A percentile compares a stretch with the other conserved stretches of the same genome.
Conservation (phyloP, 73 alveolate species). For the Paramecium bursaria region DNA sequence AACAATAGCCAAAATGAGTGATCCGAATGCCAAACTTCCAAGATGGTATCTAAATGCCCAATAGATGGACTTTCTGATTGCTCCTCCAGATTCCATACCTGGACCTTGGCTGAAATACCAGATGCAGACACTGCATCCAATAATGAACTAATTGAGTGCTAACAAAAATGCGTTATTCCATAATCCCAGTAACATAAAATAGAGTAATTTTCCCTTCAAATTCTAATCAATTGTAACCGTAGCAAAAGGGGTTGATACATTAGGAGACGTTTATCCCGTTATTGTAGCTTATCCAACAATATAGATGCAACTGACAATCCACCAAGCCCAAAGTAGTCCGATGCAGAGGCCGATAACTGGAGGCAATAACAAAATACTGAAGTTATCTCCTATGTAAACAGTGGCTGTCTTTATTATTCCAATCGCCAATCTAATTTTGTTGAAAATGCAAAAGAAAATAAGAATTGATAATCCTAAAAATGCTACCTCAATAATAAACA, state of each 20-base stretch:
- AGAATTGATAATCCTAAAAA: slow-evolving; percentile 70
- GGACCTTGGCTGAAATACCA: slow-evolving; percentile 94
- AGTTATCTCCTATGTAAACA: slow-evolving; percentile 79
- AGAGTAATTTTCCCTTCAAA: slow-evolving; percentile 83
- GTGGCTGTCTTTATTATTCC: slow-evolving; percentile 88
- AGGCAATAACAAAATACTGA: slow-evolving; percentile 83
- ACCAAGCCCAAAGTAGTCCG: slow-evolving; percentile 77
- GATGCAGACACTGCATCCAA: slow-evolving; percentile 87
- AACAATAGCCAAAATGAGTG: slow-evolving; percentile 89
- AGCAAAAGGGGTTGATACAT: slow-evolving; percentile 74
- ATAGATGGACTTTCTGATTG: slow-evolving; percentile 74
- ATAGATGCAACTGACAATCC: slow-evolving; percentile 85
- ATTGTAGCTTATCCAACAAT: slow-evolving; percentile 85
- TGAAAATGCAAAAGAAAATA: slow-evolving; percentile 81
- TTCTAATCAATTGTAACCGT: slow-evolving; percentile 84
- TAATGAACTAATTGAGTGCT: slow-evolving; percentile 86
- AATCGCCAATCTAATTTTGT: slow-evolving; percentile 87
- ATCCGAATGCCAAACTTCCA: slow-evolving; percentile 94
- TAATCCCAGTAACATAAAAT: slow-evolving; percentile 86
- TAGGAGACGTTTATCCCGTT: slow-evolving; percentile 67
- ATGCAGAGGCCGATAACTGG: slow-evolving; percentile 75
- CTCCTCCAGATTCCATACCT: slow-evolving; percentile 80
- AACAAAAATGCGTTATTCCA: slow-evolving; percentile 88
- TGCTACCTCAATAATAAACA: slow-evolving; percentile 6
- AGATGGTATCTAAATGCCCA: slow-evolving; percentile 92